Conservation (phyloP, 768 basidiomycete species). For the Leccinum variicolor region DNA sequence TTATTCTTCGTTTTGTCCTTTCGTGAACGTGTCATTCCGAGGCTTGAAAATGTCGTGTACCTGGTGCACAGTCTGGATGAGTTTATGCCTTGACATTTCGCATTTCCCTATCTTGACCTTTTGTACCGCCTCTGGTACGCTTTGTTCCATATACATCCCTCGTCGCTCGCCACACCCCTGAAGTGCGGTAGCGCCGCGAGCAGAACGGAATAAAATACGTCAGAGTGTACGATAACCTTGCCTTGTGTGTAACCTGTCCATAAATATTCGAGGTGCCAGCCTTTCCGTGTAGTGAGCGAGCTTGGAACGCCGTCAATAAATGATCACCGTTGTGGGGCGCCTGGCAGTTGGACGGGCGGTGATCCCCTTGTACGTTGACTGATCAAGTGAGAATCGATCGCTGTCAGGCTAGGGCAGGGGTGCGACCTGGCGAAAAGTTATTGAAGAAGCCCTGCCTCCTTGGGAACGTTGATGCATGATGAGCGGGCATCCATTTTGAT, state of each 20-base stretch:
- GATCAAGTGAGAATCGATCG: background rate
- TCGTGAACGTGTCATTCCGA: background rate
- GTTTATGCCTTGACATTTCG: background rate
- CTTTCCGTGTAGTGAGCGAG: background rate
- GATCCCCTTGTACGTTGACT: background rate
- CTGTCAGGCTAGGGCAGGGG: background rate
- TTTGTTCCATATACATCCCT: background rate
- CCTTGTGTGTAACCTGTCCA: background rate
- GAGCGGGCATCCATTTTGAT: background rate
- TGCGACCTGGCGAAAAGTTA: background rate
- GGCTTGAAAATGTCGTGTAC: background rate
- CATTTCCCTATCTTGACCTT: background rate
- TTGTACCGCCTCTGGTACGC: background rate
- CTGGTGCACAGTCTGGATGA: background rate
- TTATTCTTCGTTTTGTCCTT: constrained; percentile 13
- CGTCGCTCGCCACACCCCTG: background rate
- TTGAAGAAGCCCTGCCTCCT: background rate
- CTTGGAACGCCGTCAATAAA: background rate
- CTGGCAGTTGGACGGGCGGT: background rate
- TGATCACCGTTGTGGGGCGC: background rate
- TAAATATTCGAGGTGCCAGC: background rate
- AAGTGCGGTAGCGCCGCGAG: background rate
- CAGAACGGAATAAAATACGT: background rate
- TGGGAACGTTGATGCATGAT: background rate
- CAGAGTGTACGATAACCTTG: background rate